These are phyloP conservation scores for Leccinum longicurvipes DNA, from an alignment of 768 basidiomycete genomes.

Conservation along the genomic window DNA sequence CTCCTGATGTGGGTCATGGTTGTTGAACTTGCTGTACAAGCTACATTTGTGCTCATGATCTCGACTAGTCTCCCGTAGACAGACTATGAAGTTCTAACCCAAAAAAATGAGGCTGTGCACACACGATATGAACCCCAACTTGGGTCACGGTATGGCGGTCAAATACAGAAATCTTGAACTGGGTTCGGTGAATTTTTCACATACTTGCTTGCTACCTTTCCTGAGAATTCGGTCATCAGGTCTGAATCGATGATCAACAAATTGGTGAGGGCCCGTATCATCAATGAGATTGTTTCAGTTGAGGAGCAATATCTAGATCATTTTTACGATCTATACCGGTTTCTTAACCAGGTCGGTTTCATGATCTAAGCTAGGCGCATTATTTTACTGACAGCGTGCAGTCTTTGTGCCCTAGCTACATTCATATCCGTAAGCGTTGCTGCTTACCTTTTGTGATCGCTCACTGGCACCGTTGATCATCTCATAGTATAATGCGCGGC, in stretches of 20 bases:
- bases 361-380: background rate
- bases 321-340: conserved; percentile 50
- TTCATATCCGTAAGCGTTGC: conserved; percentile 42
- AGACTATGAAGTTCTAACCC: no score
- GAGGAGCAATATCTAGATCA: conserved; percentile 31
- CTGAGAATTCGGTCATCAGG: conserved; percentile 6
- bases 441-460: background rate
- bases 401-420: conserved; percentile 55
- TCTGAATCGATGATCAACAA: conserved; percentile 53
- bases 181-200: conserved; percentile 39
- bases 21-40: no score
- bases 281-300: background rate
- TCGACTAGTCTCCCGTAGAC: no score
- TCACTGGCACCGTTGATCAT: background rate
- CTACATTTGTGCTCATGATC: no score
- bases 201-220: background rate
- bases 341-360: conserved; percentile 31
- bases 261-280: conserved; percentile 23
- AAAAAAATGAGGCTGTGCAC: no score
- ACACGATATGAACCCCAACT: no score
- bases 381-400: conserved; percentile 9
- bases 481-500: conserved; percentile 44
- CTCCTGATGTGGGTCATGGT: no score
- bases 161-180: conserved; percentile 48
- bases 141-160: no score